Conservation (phyloP, 129 eudicot genomes). For the Apium graveolens region DNA sequence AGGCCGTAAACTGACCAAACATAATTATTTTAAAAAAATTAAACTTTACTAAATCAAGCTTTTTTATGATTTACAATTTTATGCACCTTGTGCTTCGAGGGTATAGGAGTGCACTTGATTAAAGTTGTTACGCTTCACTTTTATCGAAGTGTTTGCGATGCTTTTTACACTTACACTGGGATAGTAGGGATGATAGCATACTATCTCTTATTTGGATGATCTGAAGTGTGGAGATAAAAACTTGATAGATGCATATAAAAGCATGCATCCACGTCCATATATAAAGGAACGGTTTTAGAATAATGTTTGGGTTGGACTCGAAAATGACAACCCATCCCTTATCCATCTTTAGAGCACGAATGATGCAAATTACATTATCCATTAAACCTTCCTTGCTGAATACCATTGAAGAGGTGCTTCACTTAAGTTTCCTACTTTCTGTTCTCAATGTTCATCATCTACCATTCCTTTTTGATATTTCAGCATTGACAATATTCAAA, state of each 20-base stretch:
- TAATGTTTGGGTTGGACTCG: background rate
- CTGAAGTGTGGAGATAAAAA: background rate
- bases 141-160: too few species aligned
- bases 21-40: background rate
- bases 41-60: background rate
- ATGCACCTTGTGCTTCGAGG: background rate
- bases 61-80: background rate
- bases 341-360: background rate
- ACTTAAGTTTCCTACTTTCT: background rate
- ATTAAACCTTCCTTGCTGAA: background rate
- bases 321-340: background rate
- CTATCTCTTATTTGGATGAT: background rate
- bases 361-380: too few species aligned
- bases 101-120: background rate
- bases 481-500: background rate
- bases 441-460: background rate
- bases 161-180: background rate
- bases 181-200: background rate
- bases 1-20: background rate
- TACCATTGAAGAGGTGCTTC: background rate
- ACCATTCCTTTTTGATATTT: background rate
- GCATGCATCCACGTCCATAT: too few species aligned
- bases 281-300: too few species aligned
- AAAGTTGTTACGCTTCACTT: too few species aligned
- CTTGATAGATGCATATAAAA: background rate